Conservation (phyloP, 495 filamentous ascomycete genomes). For the Xylaria palmicola region DNA sequence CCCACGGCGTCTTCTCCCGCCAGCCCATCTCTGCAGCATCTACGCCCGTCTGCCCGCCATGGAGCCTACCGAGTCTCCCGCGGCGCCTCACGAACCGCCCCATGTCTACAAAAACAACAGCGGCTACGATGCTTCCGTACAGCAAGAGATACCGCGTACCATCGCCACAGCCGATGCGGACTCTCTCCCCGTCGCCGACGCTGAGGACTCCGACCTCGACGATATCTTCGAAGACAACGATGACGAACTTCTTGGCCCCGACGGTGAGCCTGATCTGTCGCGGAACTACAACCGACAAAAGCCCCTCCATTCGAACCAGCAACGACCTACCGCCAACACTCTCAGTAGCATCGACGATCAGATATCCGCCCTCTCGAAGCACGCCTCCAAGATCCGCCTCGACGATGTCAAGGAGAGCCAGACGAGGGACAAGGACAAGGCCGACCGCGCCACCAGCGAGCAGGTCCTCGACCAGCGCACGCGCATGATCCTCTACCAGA, state of each 20-base stretch:
- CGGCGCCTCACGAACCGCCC: conserved; percentile 37
- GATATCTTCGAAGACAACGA: conserved; percentile 60
- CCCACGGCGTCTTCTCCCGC: background rate
- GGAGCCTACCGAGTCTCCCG: conserved; percentile 36
- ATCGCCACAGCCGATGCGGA: conserved; percentile 15
- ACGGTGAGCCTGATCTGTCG: conserved; percentile 69
- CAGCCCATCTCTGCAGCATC: background rate
- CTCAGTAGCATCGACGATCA: conserved; percentile 81
- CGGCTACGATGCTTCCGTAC: conserved; percentile 27
- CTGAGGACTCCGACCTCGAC: conserved; percentile 41
- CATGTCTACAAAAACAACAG: conserved; percentile 29
- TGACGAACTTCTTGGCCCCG: conserved; percentile 57
- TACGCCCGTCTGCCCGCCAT: conserved; percentile 9
- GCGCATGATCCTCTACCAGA: conserved; percentile 89
- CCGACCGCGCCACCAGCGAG: conserved; percentile 88
- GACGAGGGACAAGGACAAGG: conserved; percentile 69
- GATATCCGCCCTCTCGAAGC: conserved; percentile 74
- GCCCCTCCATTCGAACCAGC: conserved; percentile 70
- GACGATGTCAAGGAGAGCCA: conserved; percentile 61
- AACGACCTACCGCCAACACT: conserved; percentile 81
- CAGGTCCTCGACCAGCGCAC: conserved; percentile 92
- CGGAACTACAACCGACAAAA: conserved; percentile 91
- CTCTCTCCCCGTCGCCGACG: conserved; percentile 23
- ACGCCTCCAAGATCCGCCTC: conserved; percentile 86
- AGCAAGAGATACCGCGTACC: conserved; percentile 23